Percentiles rank a stretch among this genome's conserved stretches.
Conservation (phyloP, 768 basidiomycete genomes). For the Suillus cothurnatus region DNA sequence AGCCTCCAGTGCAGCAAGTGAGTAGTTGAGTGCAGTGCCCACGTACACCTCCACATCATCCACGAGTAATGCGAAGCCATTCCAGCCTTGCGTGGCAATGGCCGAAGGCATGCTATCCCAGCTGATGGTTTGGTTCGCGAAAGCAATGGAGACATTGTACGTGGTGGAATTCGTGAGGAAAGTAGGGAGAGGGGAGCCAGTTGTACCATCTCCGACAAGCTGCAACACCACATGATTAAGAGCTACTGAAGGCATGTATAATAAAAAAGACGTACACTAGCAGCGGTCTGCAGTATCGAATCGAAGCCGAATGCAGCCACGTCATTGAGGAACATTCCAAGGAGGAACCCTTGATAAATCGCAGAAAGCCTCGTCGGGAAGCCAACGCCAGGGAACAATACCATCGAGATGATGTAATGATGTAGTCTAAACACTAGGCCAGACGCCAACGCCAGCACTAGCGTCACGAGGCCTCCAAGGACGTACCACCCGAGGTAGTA, state of each 20-base stretch:
- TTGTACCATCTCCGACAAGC: conserved; percentile 72
- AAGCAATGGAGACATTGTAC: conserved; percentile 56
- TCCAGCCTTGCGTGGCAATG: conserved; percentile 50
- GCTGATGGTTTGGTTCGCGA: conserved; percentile 54
- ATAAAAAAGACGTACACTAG: conserved; percentile 49
- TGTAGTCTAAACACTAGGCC: conserved; percentile 72
- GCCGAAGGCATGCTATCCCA: conserved; percentile 53
- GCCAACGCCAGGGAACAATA: conserved; percentile 73
- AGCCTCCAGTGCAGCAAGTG: conserved; percentile 60
- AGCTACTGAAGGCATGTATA: conserved; percentile 5
- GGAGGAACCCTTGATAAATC: conserved; percentile 77
- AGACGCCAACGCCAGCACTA: conserved; percentile 71
- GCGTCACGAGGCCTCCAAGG: conserved; percentile 60
- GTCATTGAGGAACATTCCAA: conserved; percentile 83
- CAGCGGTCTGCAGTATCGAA: conserved; percentile 75
- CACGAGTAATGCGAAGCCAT: conserved; percentile 77
- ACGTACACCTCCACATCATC: conserved; percentile 83
- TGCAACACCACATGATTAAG: conserved; percentile 29
- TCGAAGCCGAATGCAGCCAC: conserved; percentile 80
- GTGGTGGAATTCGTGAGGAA: conserved; percentile 78
- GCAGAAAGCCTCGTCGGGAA: conserved; percentile 82
- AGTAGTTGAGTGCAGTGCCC: conserved; percentile 72
- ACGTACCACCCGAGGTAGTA: conserved; percentile 78
- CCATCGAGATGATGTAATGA: conserved; percentile 80
- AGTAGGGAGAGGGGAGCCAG: conserved; percentile 67